These are phyloP conservation scores for Lipomyces chichibuensis DNA, from an alignment of 805 yeast genomes.

Conservation along the genomic window DNA sequence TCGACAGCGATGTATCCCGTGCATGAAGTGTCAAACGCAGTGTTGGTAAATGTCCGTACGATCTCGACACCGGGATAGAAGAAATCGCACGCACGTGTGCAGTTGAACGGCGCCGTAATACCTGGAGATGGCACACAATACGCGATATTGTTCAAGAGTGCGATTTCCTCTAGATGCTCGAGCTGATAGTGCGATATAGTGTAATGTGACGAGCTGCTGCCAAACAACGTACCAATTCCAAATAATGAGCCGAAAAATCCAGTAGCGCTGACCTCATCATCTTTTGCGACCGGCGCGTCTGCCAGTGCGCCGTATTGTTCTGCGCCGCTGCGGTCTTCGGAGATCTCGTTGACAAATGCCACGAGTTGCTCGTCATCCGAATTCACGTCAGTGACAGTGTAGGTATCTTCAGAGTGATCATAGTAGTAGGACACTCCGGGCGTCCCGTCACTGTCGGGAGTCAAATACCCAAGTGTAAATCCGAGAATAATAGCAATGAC, in stretches of 20 bases:
- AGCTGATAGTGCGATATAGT: constrained; percentile 26
- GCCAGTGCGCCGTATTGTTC: constrained; percentile 11
- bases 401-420: constrained; percentile 13
- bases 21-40: constrained; percentile 28
- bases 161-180: constrained; percentile 27
- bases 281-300: constrained; percentile 12
- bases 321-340: constrained; percentile 11
- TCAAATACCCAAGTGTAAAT: constrained; percentile 30
- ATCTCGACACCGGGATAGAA: constrained; percentile 30
- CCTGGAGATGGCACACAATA: constrained; percentile 38
- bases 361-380: constrained; percentile 6
- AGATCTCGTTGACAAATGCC: neutral
- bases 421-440: constrained; percentile 31
- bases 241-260: constrained; percentile 27
- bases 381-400: constrained; percentile 11
- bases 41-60: constrained; percentile 31
- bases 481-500: constrained; percentile 29
- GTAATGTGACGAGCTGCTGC: constrained; percentile 14
- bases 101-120: constrained; percentile 36
- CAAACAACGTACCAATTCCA: constrained; percentile 27
- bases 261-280: constrained; percentile 13
- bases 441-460: constrained; percentile 33
- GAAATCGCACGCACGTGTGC: constrained; percentile 35
- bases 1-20: constrained; percentile 48
- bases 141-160: constrained; percentile 32